Percentiles rank a stretch among this genome's conserved stretches.
These are phyloP conservation scores for Vitis labrusca DNA, from an alignment of 164 flowering plant genomes.

Conservation along the genomic window DNA sequence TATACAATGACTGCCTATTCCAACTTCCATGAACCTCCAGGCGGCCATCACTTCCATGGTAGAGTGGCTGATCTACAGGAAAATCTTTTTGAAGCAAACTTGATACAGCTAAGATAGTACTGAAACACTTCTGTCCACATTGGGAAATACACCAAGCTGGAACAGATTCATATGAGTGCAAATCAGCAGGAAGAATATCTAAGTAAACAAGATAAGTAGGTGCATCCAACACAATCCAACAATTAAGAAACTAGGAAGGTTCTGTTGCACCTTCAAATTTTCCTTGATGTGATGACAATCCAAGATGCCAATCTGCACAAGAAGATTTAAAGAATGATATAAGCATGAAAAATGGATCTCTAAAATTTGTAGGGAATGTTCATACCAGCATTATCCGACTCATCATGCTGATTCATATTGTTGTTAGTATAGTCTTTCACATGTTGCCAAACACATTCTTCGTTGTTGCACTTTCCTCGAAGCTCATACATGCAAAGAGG, in stretches of 20 bases:
- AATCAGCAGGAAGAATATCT: constrained; percentile 47
- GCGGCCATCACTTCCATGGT: constrained; percentile 41
- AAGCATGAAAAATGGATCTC: neutral
- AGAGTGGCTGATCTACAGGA: constrained; percentile 36
- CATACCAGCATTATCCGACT: constrained; percentile 43
- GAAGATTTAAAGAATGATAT: constrained; percentile 4
- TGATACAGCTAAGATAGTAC: constrained; percentile 45
- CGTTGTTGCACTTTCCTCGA: constrained; percentile 90
- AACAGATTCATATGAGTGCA: constrained; percentile 32
- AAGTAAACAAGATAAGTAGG: constrained; percentile 57
- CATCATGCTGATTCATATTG: constrained; percentile 20
- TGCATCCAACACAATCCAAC: constrained; percentile 24
- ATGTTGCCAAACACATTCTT: constrained; percentile 87
- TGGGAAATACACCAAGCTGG: constrained; percentile 34
- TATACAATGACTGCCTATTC: constrained; percentile 46
- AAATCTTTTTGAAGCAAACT: constrained; percentile 36
- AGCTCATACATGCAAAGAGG: constrained; percentile 94
- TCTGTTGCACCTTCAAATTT: constrained; percentile 13
- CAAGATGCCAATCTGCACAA: constrained; percentile 39
- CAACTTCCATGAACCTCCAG: constrained; percentile 43
- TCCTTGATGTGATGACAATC: constrained; percentile 13
- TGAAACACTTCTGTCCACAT: constrained; percentile 51
- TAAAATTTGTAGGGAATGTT: neutral
- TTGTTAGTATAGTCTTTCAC: constrained; percentile 36
- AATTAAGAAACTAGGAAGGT: constrained; percentile 14